Evolutionary conservation across 306 rosid species (phyloP).

Genomic region (Rosa multiflora): DNA sequence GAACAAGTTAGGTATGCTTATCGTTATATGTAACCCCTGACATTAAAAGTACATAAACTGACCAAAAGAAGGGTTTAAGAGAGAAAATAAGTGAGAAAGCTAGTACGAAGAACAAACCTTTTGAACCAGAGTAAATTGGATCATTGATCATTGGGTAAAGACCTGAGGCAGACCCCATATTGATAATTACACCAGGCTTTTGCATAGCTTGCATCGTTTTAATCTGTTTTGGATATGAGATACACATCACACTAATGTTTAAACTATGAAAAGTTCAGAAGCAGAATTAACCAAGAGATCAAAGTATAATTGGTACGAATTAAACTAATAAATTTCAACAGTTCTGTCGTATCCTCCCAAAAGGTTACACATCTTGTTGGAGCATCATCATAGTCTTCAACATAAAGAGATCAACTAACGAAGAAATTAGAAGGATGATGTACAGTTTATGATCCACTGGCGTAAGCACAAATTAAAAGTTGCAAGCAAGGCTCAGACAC

Average conservation of each 20-base stretch:
- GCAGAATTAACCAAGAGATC: not conserved
- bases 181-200: constrained; percentile 83
- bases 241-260: constrained; percentile 7
- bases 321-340: not conserved
- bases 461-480: not conserved
- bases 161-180: constrained; percentile 88
- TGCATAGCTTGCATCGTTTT: constrained; percentile 60
- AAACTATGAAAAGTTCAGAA: not conserved
- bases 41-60: constrained; percentile 14
- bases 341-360: not conserved
- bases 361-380: not conserved
- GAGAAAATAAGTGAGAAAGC: constrained; percentile 5
- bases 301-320: not conserved
- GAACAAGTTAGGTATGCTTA: constrained; percentile 2
- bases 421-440: not conserved
- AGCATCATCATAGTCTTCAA: not conserved
- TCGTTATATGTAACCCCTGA: not conserved
- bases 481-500: not conserved
- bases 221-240: constrained; percentile 54
- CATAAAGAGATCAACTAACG: not conserved
- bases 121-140: constrained; percentile 74
- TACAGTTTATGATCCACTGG: not conserved
- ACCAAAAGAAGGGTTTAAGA: constrained; percentile 6
- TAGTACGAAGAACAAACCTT: constrained; percentile 58
- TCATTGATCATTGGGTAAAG: constrained; percentile 73